Evolutionary conservation across 768 basidiomycete species (phyloP).

Genomic region (Rhizopogon sp.): DNA sequence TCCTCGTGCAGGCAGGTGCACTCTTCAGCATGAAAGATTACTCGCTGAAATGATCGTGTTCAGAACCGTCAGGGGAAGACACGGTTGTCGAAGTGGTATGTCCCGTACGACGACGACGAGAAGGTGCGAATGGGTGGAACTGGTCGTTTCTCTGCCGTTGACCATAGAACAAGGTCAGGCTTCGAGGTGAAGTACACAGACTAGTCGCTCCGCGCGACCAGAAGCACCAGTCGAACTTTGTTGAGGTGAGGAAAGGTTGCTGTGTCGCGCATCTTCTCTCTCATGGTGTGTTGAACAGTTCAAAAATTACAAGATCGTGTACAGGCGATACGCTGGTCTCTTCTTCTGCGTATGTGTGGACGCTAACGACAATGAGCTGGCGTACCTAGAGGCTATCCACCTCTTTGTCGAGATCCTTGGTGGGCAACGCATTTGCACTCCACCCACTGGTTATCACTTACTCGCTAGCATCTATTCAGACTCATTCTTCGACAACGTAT

Average conservation of each 20-base stretch:
- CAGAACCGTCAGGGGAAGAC: constrained; percentile 99
- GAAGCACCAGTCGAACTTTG: constrained; percentile 99
- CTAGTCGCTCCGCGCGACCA: constrained; percentile 95
- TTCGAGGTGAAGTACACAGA: constrained; percentile 95
- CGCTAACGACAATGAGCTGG: constrained; percentile 96
- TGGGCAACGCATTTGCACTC: constrained; percentile 30
- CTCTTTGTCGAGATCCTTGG: constrained; percentile 97
- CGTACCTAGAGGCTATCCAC: constrained; percentile 96
- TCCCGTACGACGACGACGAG: constrained; percentile 98
- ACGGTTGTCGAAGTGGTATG: constrained; percentile 96
- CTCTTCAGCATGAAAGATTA: not conserved
- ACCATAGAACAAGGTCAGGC: constrained; percentile 57
- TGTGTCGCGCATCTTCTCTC: not conserved
- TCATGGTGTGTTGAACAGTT: constrained; percentile 50
- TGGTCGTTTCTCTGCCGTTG: not conserved
- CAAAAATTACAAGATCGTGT: constrained; percentile 96
- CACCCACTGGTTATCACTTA: not conserved
- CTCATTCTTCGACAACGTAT: constrained; percentile 98
- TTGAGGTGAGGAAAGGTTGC: constrained; percentile 58
- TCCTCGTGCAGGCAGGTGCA: constrained; percentile 80
- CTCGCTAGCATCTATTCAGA: constrained; percentile 42
- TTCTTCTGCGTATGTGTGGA: constrained; percentile 99
- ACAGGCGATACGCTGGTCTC: constrained; percentile 93
- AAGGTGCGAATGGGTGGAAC: constrained; percentile 53
- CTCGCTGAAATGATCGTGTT: not conserved